Evolutionary conservation across 768 basidiomycete species (phyloP).

Genomic region (Dendrothele bispora): DNA sequence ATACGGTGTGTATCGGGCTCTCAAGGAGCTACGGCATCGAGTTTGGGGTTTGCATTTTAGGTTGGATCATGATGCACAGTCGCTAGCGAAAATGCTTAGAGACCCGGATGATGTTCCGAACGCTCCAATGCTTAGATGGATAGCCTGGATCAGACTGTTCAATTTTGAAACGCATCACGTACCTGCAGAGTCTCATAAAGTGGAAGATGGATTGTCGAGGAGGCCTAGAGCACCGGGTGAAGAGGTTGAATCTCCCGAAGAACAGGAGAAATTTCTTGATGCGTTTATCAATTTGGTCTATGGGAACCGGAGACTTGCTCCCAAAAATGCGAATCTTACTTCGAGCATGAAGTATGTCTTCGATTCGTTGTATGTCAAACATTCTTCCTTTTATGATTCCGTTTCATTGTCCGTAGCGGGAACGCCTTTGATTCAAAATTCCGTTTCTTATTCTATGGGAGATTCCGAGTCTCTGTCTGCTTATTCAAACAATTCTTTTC

Average conservation of each 20-base stretch:
- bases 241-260: conserved; percentile 21
- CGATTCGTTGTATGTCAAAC: too few relatives aligned
- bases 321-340: too few relatives aligned
- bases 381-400: too few relatives aligned
- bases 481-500: too few relatives aligned
- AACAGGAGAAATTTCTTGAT: conserved; percentile 24
- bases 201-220: conserved; percentile 35
- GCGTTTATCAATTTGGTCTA: conserved; percentile 18
- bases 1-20: conserved; percentile 32
- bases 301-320: too few relatives aligned
- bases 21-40: conserved; percentile 26
- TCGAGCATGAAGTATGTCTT: too few relatives aligned
- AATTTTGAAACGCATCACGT: conserved; percentile 36
- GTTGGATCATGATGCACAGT: conserved; percentile 34
- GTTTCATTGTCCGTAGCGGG: too few relatives aligned
- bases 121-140: conserved; percentile 37
- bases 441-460: too few relatives aligned
- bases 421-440: too few relatives aligned
- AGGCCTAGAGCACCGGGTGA: conserved; percentile 7
- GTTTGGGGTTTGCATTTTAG: conserved; percentile 31
- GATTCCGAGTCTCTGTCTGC: too few relatives aligned
- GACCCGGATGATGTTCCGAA: conserved; percentile 34
- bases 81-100: conserved; percentile 35
- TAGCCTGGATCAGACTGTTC: conserved; percentile 32
- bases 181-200: conserved; percentile 25